Evolutionary conservation across 305 asterid species (phyloP).

Genomic region (Fraxinus velutina): DNA sequence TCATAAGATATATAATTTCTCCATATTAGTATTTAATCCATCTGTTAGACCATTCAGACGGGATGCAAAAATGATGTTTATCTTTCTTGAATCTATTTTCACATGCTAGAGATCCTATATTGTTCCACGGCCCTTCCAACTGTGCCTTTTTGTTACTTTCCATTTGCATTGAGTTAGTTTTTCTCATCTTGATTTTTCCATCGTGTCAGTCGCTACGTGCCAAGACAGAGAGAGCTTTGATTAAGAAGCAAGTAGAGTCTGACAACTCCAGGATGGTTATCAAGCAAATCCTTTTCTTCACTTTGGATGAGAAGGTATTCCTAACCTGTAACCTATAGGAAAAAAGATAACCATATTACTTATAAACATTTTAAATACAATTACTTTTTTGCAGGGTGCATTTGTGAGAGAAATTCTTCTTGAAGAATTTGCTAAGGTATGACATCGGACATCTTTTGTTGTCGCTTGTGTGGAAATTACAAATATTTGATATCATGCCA

Average conservation of each 20-base stretch:
- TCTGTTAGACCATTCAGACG: not conserved
- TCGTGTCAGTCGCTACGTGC: slow-evolving; percentile 77
- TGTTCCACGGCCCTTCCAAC: not conserved
- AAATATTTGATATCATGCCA: not conserved
- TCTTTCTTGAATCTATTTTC: not conserved
- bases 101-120: not conserved
- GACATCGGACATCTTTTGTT: slow-evolving; percentile 19
- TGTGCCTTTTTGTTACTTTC: not conserved
- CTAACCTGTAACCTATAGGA: slow-evolving; percentile 1
- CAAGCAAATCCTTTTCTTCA: slow-evolving; percentile 66
- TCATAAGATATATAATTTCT: not conserved
- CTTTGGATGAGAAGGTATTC: slow-evolving; percentile 75
- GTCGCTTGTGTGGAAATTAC: slow-evolving; percentile 2
- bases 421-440: slow-evolving; percentile 82
- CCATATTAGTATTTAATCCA: not conserved
- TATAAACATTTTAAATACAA: slow-evolving; percentile 10
- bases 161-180: slow-evolving; percentile 10
- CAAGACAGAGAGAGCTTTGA: slow-evolving; percentile 53
- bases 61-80: not conserved
- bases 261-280: slow-evolving; percentile 45
- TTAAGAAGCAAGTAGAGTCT: slow-evolving; percentile 45
- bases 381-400: slow-evolving; percentile 57
- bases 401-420: slow-evolving; percentile 78
- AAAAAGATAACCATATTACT: slow-evolving; percentile 10
- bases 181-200: slow-evolving; percentile 24